Base-by-base conservation (phyloP, 2,329 filamentous ascomycete species). In the Alternaria postmessia region DNA sequence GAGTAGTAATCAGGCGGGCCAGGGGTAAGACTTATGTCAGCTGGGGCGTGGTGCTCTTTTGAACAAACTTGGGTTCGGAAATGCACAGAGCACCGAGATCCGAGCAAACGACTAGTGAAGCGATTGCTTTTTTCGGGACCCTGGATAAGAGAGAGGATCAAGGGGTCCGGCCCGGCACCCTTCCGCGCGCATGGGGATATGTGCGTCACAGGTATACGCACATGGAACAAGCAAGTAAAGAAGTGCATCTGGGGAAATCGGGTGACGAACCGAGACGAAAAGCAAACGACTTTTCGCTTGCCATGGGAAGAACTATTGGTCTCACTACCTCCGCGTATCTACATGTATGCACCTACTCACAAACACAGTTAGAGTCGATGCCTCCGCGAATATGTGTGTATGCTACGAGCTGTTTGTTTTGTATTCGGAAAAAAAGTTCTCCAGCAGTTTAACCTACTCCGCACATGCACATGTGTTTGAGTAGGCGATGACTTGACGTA, bases 21-120 rank as follows among this genome's bases (percentile, higher is more conserved):
- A 44, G 51, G 51, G 57, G 22, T 36, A 41, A 9, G 28, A n/a
- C 44, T 49, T 59, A 55, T 42, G 52, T 60, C 47, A 57, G 42
- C 57, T 42, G 6, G n/a, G 12, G 1, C 22, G 22, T 24, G 22
- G 32, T 26, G 24, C 24, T 26, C 24, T 26, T 26, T 7, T 24
- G 5, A 24, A 24, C 22, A 24, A 24, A 24, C 22, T 26, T 26
- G 24, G 24, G 24, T 34, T 34, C 32, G 14, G 32, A 16, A 34
- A 16, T 16, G 12, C 14, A 36, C 8, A 36, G 14, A 36, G 11
- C 14, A 3, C 32, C 32, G 32, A 26, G 14, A 7, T 36, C 32
- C 32, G 32, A 36, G 28, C 9, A 12, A 32, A 32, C 30, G 30
- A 32, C 30, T 36, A 26, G 18, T 18, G 26, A n/a, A 26, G 22